Evolutionary conservation across 2,329 filamentous ascomycete genomes (phyloP).

Genomic region (Trichoderma harzianum): DNA sequence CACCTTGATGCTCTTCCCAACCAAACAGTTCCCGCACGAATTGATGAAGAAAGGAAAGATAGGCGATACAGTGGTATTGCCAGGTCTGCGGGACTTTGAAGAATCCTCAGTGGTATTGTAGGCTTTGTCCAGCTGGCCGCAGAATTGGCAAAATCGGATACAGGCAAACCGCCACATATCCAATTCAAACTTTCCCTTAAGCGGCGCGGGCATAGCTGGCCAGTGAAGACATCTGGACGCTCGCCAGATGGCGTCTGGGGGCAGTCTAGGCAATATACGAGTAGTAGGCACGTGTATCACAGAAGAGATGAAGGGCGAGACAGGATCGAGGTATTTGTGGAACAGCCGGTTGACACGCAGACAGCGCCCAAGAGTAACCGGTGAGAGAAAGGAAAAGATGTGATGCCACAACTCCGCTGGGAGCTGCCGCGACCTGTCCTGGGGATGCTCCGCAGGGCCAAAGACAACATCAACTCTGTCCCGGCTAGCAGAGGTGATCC

Average conservation of each 20-base stretch:
- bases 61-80: conserved; percentile 55
- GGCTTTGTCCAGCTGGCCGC: conserved; percentile 42
- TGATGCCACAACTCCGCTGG: conserved; percentile 67
- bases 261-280: conserved; percentile 32
- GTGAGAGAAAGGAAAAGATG: conserved; percentile 64
- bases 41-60: conserved; percentile 71
- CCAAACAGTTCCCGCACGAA: conserved; percentile 64
- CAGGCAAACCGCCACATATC: conserved; percentile 73
- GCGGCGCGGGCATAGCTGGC: conserved; percentile 65
- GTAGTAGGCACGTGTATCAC: conserved; percentile 25
- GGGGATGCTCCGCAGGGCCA: not conserved
- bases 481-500: not conserved
- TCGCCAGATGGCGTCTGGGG: conserved; percentile 68
- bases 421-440: conserved; percentile 32
- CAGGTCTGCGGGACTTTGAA: conserved; percentile 58
- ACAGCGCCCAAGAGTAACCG: conserved; percentile 60
- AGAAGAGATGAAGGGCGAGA: conserved; percentile 30
- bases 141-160: conserved; percentile 64
- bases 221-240: conserved; percentile 63
- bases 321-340: conserved; percentile 55
- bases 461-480: not conserved
- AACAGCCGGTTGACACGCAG: conserved; percentile 66
- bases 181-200: conserved; percentile 63
- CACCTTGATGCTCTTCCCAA: conserved; percentile 63
- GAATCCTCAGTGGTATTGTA: conserved; percentile 27